Percentiles rank a stretch among this genome's conserved stretches.
Evolutionary conservation across 306 rosid genomes (phyloP).

Genomic region (Argentina anserina): DNA sequence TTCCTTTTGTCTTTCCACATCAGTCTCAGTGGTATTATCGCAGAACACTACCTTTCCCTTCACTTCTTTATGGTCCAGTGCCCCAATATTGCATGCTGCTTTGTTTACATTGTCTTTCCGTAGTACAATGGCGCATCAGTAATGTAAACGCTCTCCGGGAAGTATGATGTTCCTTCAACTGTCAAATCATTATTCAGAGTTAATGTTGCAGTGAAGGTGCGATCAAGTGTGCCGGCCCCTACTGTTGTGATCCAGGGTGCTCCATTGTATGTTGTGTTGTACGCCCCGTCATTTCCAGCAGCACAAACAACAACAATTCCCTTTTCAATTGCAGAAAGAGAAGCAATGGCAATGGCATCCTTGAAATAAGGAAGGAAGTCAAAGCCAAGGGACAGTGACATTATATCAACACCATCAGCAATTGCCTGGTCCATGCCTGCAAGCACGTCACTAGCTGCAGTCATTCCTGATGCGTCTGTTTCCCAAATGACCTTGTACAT

Average conservation of each 20-base stretch:
- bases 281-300: conserved; percentile 8
- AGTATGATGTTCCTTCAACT: conserved; percentile 4
- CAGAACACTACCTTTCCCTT: conserved; percentile 10
- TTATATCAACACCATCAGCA: conserved; percentile 11
- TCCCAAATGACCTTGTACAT: conserved; percentile 22
- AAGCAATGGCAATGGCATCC: conserved; percentile 1
- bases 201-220: neutral
- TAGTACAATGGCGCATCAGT: conserved; percentile 1
- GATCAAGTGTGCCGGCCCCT: conserved; percentile 12
- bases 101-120: conserved; percentile 3
- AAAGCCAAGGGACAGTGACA: conserved; percentile 9
- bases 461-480: neutral
- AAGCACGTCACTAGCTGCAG: conserved; percentile 4
- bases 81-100: neutral
- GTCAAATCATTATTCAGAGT: neutral
- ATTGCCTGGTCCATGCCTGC: conserved; percentile 24
- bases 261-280: neutral
- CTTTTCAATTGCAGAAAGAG: conserved; percentile 10
- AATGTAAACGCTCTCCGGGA: conserved; percentile 3
- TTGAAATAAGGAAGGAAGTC: neutral
- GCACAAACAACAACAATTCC: conserved; percentile 11
- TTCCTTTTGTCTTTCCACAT: neutral
- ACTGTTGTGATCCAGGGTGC: conserved; percentile 26
- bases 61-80: conserved; percentile 4
- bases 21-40: neutral